A percentile compares a stretch with the other conserved stretches of the same genome.
These are phyloP conservation scores for Protea cynaroides DNA, from an alignment of 164 flowering plant species.

Conservation along the genomic window DNA sequence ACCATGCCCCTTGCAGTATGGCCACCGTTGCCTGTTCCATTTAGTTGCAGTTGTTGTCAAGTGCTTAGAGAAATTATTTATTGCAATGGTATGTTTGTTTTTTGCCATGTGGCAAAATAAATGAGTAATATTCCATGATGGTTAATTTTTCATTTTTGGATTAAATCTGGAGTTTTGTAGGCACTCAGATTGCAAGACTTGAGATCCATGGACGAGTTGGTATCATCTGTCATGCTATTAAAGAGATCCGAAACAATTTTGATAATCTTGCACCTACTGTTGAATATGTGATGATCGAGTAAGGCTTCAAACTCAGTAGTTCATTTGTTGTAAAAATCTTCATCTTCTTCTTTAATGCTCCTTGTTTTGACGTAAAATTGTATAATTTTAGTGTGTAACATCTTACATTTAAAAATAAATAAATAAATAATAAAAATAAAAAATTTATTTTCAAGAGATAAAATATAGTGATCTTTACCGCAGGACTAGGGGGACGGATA, in stretches of 20 bases:
- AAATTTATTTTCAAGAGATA: too few species aligned
- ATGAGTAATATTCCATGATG: too few species aligned
- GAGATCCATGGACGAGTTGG: conserved; percentile 61
- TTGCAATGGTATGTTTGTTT: conserved; percentile 30
- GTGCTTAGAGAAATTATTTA: conserved; percentile 45
- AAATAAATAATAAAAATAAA: too few species aligned
- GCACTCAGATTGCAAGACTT: conserved; percentile 28
- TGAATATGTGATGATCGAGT: conserved; percentile 41
- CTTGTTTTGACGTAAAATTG: too few species aligned
- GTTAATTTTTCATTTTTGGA: too few species aligned
- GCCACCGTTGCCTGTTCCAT: conserved; percentile 6
- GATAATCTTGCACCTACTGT: conserved; percentile 1
- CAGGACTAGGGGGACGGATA: too few species aligned
- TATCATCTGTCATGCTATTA: conserved; percentile 42
- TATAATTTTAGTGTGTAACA: too few species aligned
- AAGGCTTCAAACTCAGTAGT: conserved; percentile 10
- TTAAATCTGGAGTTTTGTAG: conserved; percentile 8
- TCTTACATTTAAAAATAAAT: too few species aligned
- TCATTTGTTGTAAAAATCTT: too few species aligned
- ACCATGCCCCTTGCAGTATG: not conserved
- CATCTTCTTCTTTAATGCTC: too few species aligned
- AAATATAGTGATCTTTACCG: too few species aligned
- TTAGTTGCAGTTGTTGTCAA: conserved; percentile 38
- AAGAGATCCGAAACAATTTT: conserved; percentile 8
- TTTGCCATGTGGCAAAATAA: too few species aligned